Base-by-base conservation (phyloP, 495 filamentous ascomycete genomes). In the Talaromyces adpressus region DNA sequence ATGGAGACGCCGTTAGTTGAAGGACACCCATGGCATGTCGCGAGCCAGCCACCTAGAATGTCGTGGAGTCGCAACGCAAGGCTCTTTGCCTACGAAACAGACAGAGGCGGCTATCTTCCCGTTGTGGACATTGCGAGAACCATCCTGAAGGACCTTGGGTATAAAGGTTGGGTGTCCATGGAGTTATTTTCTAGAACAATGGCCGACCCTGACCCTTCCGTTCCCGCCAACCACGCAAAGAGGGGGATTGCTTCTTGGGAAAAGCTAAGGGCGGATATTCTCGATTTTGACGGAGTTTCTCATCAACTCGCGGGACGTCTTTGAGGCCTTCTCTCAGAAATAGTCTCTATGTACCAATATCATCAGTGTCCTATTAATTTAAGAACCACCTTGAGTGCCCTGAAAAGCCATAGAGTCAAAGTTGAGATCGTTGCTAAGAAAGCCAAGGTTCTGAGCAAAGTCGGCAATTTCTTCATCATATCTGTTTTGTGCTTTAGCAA, bases 11-110 rank as follows among this genome's bases (percentile, higher is more conserved):
- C 80, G 16, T 91, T 85, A 72, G 69, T 67, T 16, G 75, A 85
- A 67, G 75, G 86, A 87, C 4, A 86, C 90, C 59, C 70, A 89
- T 62, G 87, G 85, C 81, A 89, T 70, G 76, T 85, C 8, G 65
- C 78, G 0, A 82, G 77, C 7, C 88, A 92, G 73, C 85, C 85
- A 57, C 71, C 80, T 2, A 76, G 88, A n/a, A 93, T 93, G 91
- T 89, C 81, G 69, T 95, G 91, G 91, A 88, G 85, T 23, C 79
- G 91, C 11, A 93, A 92, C 68, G 89, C 87, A 63, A 73, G 90
- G 32, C 69, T 93, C 7, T 93, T 93, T 67, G 86, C 90, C 62
- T 89, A 87, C 52, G 90, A 93, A 70, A 77, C 84, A 68, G 80
- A 85, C 2, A 71, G 80, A 0, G 90, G 89, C 6, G 91, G 85